A percentile compares a stretch with the other conserved stretches of the same genome.
These are phyloP conservation scores for Postia placenta DNA, from an alignment of 768 basidiomycete species.

Conservation along the genomic window DNA sequence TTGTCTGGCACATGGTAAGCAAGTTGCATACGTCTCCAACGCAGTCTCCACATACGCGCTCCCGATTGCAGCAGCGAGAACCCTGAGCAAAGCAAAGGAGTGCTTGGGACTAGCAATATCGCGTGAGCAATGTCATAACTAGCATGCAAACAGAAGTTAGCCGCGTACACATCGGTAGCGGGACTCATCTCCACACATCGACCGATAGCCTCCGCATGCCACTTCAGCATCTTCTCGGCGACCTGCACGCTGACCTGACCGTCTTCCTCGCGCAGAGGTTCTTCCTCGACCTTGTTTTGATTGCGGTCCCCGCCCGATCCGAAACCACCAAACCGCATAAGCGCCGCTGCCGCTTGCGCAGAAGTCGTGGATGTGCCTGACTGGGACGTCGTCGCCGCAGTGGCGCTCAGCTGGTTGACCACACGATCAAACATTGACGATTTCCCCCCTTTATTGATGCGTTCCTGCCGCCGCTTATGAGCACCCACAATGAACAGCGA, in stretches of 20 bases:
- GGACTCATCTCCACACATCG: constrained; percentile 87
- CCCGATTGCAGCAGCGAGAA: constrained; percentile 82
- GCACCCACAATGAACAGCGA: background rate
- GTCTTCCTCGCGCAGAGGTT: constrained; percentile 73
- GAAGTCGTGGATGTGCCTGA: constrained; percentile 61
- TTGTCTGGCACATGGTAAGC: background rate
- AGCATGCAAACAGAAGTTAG: background rate
- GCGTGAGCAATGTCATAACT: constrained; percentile 3
- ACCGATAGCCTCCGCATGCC: constrained; percentile 97
- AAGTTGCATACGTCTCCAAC: constrained; percentile 70
- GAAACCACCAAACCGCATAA: constrained; percentile 88
- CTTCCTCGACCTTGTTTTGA: constrained; percentile 38
- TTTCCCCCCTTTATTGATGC: constrained; percentile 59
- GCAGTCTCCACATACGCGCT: constrained; percentile 86
- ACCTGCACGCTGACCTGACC: constrained; percentile 68
- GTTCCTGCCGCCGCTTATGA: constrained; percentile 33
- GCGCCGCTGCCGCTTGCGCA: constrained; percentile 79
- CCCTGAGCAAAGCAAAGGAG: constrained; percentile 73
- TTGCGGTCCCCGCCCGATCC: constrained; percentile 16
- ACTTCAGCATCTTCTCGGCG: constrained; percentile 89
- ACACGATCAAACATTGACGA: constrained; percentile 85
- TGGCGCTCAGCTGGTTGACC: constrained; percentile 80
- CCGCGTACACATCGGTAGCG: constrained; percentile 72
- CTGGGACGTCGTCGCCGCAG: constrained; percentile 59
- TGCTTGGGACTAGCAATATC: constrained; percentile 67